Percentiles rank a stretch among this genome's conserved stretches.
Evolutionary conservation across 1,284 basidiomycete species (phyloP).

Genomic region (Ustilago cynodontis): DNA sequence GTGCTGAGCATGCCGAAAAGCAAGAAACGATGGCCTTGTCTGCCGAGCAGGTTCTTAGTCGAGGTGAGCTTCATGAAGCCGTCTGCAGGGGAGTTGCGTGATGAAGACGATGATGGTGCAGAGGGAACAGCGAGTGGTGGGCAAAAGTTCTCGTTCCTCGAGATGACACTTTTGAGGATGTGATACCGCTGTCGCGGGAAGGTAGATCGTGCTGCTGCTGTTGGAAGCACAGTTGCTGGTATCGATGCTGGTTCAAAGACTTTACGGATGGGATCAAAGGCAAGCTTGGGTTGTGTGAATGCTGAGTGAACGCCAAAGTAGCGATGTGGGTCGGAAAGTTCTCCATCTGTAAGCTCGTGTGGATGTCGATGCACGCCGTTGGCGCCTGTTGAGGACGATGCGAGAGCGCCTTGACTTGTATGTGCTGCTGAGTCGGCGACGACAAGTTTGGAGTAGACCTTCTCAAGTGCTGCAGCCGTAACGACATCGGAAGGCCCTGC

Average conservation of each 20-base stretch:
- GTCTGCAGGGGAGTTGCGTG: constrained; percentile 25
- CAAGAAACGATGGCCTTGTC: constrained; percentile 89
- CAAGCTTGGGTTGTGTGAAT: constrained; percentile 92
- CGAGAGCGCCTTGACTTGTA: not conserved
- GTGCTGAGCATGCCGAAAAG: constrained; percentile 93
- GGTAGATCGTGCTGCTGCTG: constrained; percentile 43
- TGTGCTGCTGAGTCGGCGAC: constrained; percentile 58
- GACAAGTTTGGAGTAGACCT: constrained; percentile 64
- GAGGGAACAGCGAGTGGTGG: constrained; percentile 60
- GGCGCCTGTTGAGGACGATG: not conserved
- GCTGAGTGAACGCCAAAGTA: constrained; percentile 88
- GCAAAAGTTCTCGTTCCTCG: constrained; percentile 68
- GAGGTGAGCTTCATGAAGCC: constrained; percentile 79
- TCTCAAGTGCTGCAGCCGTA: constrained; percentile 56
- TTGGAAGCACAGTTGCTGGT: constrained; percentile 48
- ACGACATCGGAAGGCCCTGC: constrained; percentile 47
- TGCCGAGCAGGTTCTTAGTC: constrained; percentile 93
- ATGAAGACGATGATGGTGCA: constrained; percentile 15
- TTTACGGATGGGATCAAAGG: constrained; percentile 85
- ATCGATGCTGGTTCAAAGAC: constrained; percentile 76
- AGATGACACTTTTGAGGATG: constrained; percentile 59
- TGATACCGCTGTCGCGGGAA: constrained; percentile 60
- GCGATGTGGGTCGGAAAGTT: constrained; percentile 83
- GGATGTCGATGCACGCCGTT: constrained; percentile 19
- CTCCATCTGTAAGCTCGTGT: constrained; percentile 69